Conservation (phyloP, 441 rosid genomes). For the Pelargonium myrrhifolium region DNA sequence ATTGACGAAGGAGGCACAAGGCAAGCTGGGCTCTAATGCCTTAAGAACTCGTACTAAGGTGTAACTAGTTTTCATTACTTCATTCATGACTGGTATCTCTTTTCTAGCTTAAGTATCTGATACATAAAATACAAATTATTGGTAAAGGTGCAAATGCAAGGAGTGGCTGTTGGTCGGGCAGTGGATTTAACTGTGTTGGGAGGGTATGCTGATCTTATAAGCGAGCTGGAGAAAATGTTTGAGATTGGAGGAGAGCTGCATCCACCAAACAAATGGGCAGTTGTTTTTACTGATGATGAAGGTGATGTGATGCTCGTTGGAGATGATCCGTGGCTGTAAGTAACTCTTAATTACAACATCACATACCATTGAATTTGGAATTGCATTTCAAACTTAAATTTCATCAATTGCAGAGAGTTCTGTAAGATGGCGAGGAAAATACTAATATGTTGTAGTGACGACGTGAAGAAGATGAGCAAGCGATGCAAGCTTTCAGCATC, state of each 20-base stretch:
- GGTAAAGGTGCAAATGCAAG: constrained; percentile 82
- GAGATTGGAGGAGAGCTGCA: constrained; percentile 68
- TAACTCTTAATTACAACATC: background rate
- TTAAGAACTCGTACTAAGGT: constrained; percentile 81
- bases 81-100: background rate
- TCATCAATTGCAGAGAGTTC: constrained; percentile 56
- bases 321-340: constrained; percentile 91
- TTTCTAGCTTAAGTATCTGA: constrained; percentile 2
- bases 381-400: background rate
- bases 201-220: constrained; percentile 57
- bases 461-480: constrained; percentile 55
- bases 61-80: constrained; percentile 1
- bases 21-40: constrained; percentile 27
- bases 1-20: constrained; percentile 30
- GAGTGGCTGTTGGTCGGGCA: constrained; percentile 84
- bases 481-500: constrained; percentile 38
- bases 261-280: constrained; percentile 55
- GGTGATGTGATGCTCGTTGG: constrained; percentile 89
- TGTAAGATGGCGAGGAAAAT: constrained; percentile 85
- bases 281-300: constrained; percentile 73
- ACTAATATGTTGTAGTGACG: constrained; percentile 57
- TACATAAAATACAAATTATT: background rate
- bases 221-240: constrained; percentile 75
- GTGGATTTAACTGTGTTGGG: constrained; percentile 56
- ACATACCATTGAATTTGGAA: background rate